phyloP scores from a whole-genome alignment of 2,329 filamentous ascomycete species.

The Fusarium poae region DNA sequence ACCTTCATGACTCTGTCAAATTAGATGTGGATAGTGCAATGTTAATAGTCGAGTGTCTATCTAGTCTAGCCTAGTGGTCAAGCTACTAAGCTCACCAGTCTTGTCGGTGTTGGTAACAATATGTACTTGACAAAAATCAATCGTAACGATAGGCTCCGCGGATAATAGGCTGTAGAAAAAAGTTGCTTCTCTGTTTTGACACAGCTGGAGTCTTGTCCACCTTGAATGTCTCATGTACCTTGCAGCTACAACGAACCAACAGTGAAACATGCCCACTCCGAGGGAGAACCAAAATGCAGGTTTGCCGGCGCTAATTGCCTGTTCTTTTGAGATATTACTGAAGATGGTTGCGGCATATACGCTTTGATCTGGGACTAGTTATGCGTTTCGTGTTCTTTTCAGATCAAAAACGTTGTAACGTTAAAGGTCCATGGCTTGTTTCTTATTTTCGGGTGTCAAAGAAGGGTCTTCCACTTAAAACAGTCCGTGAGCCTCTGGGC shows the following conservation, averaged over 20 bases:
- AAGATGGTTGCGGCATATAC: neutral
- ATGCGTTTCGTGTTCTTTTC: slow-evolving; percentile 14
- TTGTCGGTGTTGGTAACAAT: neutral
- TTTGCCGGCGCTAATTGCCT: slow-evolving; percentile 3
- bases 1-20: slow-evolving; percentile 7
- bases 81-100: neutral
- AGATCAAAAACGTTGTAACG: neutral
- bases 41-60: neutral
- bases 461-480: neutral
- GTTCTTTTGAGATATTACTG: neutral
- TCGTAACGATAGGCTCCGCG: neutral
- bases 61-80: neutral
- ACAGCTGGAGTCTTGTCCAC: slow-evolving; percentile 1
- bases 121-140: neutral
- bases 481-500: slow-evolving; percentile 5
- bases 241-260: slow-evolving; percentile 27
- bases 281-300: slow-evolving; percentile 21
- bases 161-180: neutral
- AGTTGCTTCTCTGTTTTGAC: slow-evolving; percentile 2
- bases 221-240: slow-evolving; percentile 39
- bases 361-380: slow-evolving; percentile 7
- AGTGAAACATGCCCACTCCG: slow-evolving; percentile 31
- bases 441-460: neutral
- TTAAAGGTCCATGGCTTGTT: neutral
- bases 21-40: slow-evolving; percentile 9